These are phyloP conservation scores for Lachnellula subtilissima DNA, from an alignment of 2,329 filamentous ascomycete genomes.

Conservation along the genomic window DNA sequence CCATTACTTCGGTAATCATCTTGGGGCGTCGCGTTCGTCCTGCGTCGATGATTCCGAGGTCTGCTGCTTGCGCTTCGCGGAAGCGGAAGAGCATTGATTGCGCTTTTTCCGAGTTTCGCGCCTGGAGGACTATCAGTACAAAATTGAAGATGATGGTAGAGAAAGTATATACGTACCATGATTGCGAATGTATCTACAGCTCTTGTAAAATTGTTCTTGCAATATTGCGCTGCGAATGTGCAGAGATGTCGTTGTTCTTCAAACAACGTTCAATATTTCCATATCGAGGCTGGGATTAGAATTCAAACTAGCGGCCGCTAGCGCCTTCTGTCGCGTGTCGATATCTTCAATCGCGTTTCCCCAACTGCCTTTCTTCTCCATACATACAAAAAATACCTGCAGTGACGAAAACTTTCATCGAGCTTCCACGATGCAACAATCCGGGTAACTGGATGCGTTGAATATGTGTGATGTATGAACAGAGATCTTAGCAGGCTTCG, in stretches of 20 bases:
- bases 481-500: conserved; percentile 34
- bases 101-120: conserved; percentile 96
- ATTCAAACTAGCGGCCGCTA: conserved; percentile 11
- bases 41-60: conserved; percentile 92
- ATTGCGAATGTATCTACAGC: conserved; percentile 12
- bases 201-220: not conserved
- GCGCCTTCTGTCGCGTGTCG: conserved; percentile 6
- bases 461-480: conserved; percentile 33
- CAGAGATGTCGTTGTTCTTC: not conserved
- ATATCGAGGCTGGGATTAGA: not conserved
- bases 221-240: not conserved
- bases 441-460: conserved; percentile 18
- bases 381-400: conserved; percentile 24
- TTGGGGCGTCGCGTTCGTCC: conserved; percentile 86
- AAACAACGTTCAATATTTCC: not conserved
- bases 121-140: conserved; percentile 44
- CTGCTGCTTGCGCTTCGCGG: conserved; percentile 91
- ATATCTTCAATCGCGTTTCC: conserved; percentile 15
- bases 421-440: conserved; percentile 30
- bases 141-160: too few species aligned
- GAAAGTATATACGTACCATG: conserved; percentile 22
- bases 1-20: conserved; percentile 78
- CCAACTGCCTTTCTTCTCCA: not conserved
- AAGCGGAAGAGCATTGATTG: conserved; percentile 99
- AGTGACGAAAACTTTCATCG: conserved; percentile 32